Evolutionary conservation across 345 rosid species (phyloP).

Genomic region (Combretum micranthum): DNA sequence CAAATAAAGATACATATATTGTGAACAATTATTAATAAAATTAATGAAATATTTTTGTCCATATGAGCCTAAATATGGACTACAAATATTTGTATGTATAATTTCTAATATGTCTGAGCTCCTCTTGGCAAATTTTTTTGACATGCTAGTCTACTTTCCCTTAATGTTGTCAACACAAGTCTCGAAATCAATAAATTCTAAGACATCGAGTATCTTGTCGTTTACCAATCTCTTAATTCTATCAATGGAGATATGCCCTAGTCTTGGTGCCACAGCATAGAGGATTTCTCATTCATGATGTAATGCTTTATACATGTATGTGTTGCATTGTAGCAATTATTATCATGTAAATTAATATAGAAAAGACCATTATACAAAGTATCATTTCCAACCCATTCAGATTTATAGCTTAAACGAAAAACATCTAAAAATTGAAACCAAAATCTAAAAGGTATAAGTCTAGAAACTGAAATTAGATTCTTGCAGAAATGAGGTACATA

Average conservation of each 20-base stretch:
- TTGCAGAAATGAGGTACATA: too few species aligned
- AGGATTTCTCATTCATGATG: neutral
- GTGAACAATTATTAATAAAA: neutral
- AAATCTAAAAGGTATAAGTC: too few species aligned
- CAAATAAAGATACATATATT: neutral
- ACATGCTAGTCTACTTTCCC: too few species aligned
- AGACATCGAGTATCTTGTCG: neutral
- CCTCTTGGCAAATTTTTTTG: too few species aligned
- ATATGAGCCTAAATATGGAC: neutral
- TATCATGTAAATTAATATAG: too few species aligned
- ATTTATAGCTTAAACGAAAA: neutral
- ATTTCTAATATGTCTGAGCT: neutral
- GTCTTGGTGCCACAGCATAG: neutral
- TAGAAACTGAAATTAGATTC: too few species aligned
- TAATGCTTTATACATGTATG: neutral
- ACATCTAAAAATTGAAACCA: too few species aligned
- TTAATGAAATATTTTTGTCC: too few species aligned
- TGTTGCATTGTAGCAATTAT: too few species aligned
- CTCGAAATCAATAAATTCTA: neutral
- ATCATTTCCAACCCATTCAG: too few species aligned
- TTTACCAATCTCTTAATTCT: neutral
- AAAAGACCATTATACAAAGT: too few species aligned
- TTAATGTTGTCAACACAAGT: neutral
- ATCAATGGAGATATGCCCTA: neutral
- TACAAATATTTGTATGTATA: neutral